Base-by-base conservation (phyloP, 768 basidiomycete species). In the Lentinula aciculospora region DNA sequence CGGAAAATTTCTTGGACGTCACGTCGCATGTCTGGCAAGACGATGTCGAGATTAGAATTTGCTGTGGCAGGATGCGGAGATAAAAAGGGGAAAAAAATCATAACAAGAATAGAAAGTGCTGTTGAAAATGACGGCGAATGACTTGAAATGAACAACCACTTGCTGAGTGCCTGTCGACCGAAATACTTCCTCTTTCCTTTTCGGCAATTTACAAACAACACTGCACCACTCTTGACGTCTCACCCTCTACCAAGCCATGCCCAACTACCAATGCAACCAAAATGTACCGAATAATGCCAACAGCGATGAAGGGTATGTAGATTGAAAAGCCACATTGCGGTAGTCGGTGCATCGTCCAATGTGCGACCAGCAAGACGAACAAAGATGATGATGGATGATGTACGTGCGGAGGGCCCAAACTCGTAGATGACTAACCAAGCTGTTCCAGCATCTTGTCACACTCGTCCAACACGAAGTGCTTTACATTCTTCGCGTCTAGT, bases 361-460 rank as follows among this genome's bases (percentile, higher is more conserved):
- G 49, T 51, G 31, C 21, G 49, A 51, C 17, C 8, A 53, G 72
- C 74, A 72, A 73, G 71, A 72, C 70, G 72, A 69, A 72, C 71
- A 65, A 66, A 72, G 75, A 77, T 72, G 76, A 76, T 80, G 75
- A 77, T 67, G 76, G 75, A 72, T 68, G 76, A 76, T 72, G 71
- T 70, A 76, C 72, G 73, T 71, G 69, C 73, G 71, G 74, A 68
- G 76, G 75, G 77, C 82, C 82, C 82, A 80, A 87, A 88, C 79
- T 79, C 82, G 86, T 81, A 86, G 81, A 86, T 74, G 84, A 99
- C 97, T 98, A 92, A 99, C 97, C 97, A 79, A 99, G 94, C 85
- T 94, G 91, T 84, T 99, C 97, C 72, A 99, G 89, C 94, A 99
- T 98, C 85, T 99, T 99, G 83, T 99, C 97, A 83, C 97, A 99